Conservation (phyloP, 169 alveolate species). For the Plasmodium gallinaceum region DNA sequence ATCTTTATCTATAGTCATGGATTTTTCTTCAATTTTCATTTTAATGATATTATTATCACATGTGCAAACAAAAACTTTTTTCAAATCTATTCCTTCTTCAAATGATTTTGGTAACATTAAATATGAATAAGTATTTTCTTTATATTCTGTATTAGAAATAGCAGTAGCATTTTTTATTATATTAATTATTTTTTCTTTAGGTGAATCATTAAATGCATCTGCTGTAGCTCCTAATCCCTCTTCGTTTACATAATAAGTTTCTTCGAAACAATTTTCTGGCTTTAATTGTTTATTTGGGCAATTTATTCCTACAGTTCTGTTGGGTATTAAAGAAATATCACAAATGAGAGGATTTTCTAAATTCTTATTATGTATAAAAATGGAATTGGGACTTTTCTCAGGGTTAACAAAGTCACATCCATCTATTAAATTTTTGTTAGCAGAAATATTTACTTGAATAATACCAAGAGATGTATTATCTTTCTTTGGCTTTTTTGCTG, state of each 20-base stretch:
- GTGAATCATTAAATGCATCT: background rate
- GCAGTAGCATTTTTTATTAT: conserved; percentile 22
- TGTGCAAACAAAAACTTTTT: conserved; percentile 28
- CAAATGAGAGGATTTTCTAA: conserved; percentile 1
- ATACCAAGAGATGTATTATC: conserved; percentile 40
- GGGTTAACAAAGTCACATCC: conserved; percentile 61
- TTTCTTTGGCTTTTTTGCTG: conserved; percentile 15
- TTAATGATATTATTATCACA: conserved; percentile 28
- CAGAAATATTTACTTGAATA: conserved; percentile 28
- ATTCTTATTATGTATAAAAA: conserved; percentile 21
- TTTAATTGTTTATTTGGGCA: conserved; percentile 28
- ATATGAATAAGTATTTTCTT: conserved; percentile 45
- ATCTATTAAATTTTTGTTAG: conserved; percentile 19
- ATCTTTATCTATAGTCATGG: conserved; percentile 4
- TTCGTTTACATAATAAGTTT: conserved; percentile 14
- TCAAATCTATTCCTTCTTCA: background rate
- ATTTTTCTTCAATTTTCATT: conserved; percentile 21
- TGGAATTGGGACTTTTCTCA: conserved; percentile 1
- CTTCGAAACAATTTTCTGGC: conserved; percentile 41
- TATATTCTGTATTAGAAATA: conserved; percentile 7
- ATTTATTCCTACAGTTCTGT: conserved; percentile 42
- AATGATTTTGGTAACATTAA: conserved; percentile 29
- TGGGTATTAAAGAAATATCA: conserved; percentile 12
- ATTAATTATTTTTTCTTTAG: conserved; percentile 5
- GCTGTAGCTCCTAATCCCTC: background rate